These are phyloP conservation scores for Tolypocladium guangdongense DNA, from an alignment of 2,329 filamentous ascomycete genomes.

Conservation along the genomic window DNA sequence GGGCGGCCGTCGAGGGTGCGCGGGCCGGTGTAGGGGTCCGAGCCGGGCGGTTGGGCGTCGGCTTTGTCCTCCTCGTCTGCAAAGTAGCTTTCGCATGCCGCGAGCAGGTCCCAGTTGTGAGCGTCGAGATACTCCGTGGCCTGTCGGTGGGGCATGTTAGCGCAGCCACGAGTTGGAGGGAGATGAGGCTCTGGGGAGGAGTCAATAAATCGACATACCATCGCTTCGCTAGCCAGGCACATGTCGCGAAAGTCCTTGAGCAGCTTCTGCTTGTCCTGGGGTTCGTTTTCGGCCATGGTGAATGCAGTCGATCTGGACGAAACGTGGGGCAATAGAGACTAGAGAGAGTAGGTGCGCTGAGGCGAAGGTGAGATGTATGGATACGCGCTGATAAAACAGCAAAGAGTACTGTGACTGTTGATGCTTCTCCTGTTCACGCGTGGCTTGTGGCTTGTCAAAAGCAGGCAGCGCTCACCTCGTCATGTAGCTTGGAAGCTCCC, in stretches of 20 bases:
- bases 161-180: background rate
- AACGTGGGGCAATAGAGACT: background rate
- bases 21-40: constrained; percentile 42
- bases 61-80: constrained; percentile 40
- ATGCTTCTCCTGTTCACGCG: background rate
- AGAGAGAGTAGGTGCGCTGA: background rate
- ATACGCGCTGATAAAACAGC: background rate
- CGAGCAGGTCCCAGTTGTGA: constrained; percentile 1
- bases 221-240: constrained; percentile 14
- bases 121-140: constrained; percentile 55
- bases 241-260: constrained; percentile 17
- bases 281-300: constrained; percentile 18
- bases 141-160: constrained; percentile 25
- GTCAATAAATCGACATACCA: constrained; percentile 9
- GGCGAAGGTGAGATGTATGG: background rate
- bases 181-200: background rate
- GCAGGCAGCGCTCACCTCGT: constrained; percentile 7
- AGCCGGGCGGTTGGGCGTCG: constrained; percentile 18
- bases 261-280: constrained; percentile 11
- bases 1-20: constrained; percentile 53
- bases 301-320: background rate
- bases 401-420: background rate
- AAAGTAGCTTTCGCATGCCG: constrained; percentile 52
- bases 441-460: background rate
- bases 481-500: constrained; percentile 7